Evolutionary conservation across 495 filamentous ascomycete genomes (phyloP), one percentile per base, ranked within the genome.

Genomic region (Hyaloscypha finlandica): DNA sequence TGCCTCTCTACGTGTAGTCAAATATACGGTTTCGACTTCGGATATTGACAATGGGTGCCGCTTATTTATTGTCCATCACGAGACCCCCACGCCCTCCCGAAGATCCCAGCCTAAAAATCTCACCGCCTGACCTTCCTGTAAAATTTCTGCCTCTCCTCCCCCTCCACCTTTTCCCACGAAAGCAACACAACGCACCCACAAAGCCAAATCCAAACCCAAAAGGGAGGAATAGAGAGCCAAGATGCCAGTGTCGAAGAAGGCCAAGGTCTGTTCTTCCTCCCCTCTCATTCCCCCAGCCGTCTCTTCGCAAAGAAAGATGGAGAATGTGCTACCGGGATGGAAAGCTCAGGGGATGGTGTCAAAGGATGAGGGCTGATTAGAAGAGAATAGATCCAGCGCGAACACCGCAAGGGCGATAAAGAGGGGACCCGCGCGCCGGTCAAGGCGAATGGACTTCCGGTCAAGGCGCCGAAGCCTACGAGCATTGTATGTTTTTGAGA

Each of bases 341-440:
- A 56, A 42, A 48, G 20, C 1, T 12, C 3, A 64, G 6, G 22
- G 31, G 32, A 64, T 48, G 48, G 31, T 16, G 51, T 9, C 14
- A 5, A 22, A 64, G 14, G 6, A 53, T 22, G 22, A 52, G 32
- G 25, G 63, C 63, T 58, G 56, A 57, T 30, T 16, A 0, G 39
- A 32, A 2, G 8, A 35, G 31, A 22, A 16, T 57, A 73, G 71
- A 63, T 73, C 66, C 72, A 77, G 55, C 76, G 77, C 71, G 78
- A 80, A 64, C 78, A 80, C 74, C 73, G 74, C 58, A 78, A 78
- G 59, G 78, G 74, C 48, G 78, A 80, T 32, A 75, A 74, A 9
- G 77, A 76, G 20, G 78, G 78, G 35, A 80, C 78, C 4, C 69
- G 78, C 30, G 72, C 71, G 4, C 71, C 78, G 8, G 76, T 78